phyloP scores from a whole-genome alignment of 345 rosid genomes.

The Eucalyptus curtisii region DNA sequence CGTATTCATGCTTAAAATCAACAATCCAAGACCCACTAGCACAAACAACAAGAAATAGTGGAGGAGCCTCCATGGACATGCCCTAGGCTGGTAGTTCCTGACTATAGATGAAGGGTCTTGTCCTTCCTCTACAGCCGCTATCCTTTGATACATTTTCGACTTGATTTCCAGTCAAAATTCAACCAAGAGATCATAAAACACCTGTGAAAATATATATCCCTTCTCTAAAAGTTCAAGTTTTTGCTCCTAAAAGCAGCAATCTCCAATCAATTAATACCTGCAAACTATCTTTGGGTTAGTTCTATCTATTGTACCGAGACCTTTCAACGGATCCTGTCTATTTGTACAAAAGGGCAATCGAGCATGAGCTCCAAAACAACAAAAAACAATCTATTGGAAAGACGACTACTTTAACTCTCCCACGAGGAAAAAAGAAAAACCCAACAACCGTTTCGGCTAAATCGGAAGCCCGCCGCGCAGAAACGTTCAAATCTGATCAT shows the following conservation, averaged over 20 bases:
- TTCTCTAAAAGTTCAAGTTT: not conserved
- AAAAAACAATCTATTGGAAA: not conserved
- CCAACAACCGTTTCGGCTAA: not conserved
- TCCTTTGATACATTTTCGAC: slow-evolving; percentile 10
- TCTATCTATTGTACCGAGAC: not conserved
- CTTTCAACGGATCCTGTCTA: not conserved
- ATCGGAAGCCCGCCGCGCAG: not conserved
- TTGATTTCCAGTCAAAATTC: not conserved
- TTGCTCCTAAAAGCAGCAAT: not conserved
- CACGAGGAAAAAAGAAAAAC: not conserved
- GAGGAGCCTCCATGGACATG: slow-evolving; percentile 22
- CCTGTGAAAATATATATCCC: not conserved
- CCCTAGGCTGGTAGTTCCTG: slow-evolving; percentile 22
- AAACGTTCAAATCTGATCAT: not conserved
- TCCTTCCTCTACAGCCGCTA: slow-evolving; percentile 38
- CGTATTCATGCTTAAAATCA: slow-evolving; percentile 34
- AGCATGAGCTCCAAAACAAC: not conserved
- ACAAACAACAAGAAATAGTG: slow-evolving; percentile 32
- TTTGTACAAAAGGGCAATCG: not conserved
- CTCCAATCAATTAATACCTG: not conserved
- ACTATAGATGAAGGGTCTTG: slow-evolving; percentile 13
- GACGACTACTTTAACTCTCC: not conserved
- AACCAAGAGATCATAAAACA: not conserved
- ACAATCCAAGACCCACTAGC: slow-evolving; percentile 32
- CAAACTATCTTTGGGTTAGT: not conserved